phyloP scores from a whole-genome alignment of 331 rosid genomes.

The Ulmus americana region DNA sequence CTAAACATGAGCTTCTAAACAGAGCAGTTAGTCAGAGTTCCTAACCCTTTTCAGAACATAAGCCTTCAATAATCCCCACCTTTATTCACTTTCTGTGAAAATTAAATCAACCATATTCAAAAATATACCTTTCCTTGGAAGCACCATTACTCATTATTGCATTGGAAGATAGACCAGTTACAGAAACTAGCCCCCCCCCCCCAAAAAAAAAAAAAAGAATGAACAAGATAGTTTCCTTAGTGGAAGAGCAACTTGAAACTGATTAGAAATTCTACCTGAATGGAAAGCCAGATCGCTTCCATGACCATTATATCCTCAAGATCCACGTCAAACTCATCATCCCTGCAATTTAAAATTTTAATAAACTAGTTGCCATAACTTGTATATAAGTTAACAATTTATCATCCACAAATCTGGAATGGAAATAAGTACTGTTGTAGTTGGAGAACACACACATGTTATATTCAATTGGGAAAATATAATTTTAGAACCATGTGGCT shows the following conservation, averaged over 20 bases:
- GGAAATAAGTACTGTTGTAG: not conserved
- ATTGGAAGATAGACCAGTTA: not conserved
- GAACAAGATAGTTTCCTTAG: not conserved
- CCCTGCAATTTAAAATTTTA: constrained; percentile 48
- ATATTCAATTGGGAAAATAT: too few relatives aligned
- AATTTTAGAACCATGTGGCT: too few relatives aligned
- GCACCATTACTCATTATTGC: not conserved
- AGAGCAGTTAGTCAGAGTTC: too few relatives aligned
- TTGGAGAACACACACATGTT: not conserved
- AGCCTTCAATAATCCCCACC: too few relatives aligned
- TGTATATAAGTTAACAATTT: not conserved
- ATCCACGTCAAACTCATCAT: constrained; percentile 84
- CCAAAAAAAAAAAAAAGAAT: not conserved
- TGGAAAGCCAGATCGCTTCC: constrained; percentile 99
- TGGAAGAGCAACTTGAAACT: not conserved
- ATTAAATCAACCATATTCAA: too few relatives aligned
- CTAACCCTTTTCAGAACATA: too few relatives aligned
- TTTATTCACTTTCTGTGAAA: too few relatives aligned
- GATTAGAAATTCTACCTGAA: constrained; percentile 51
- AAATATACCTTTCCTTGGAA: too few relatives aligned
- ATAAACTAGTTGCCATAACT: not conserved
- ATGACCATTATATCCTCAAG: constrained; percentile 98
- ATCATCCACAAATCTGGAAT: not conserved
- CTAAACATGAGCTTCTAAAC: too few relatives aligned
- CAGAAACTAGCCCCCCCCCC: not conserved